phyloP scores from a whole-genome alignment of 2,329 filamentous ascomycete species.

The Cryphonectria carpinicola region DNA sequence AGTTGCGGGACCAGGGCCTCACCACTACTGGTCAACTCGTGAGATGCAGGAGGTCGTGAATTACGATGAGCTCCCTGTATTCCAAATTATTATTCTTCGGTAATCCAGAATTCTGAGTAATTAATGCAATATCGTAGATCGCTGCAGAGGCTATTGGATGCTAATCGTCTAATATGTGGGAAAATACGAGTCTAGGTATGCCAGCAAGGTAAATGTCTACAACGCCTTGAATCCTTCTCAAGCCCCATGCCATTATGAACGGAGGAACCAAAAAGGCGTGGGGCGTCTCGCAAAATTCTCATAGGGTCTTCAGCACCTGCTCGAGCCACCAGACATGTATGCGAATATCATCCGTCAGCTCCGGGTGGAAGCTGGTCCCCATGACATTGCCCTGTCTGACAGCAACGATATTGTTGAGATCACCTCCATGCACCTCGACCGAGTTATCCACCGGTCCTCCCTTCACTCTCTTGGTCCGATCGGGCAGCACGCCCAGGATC shows the following conservation, averaged over 20 bases:
- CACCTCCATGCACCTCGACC: constrained; percentile 39
- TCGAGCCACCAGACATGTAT: constrained; percentile 94
- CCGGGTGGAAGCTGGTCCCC: constrained; percentile 94
- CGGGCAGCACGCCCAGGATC: constrained; percentile 56
- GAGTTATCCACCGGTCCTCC: constrained; percentile 41
- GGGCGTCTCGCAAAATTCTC: too few relatives aligned
- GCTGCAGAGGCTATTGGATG: neutral
- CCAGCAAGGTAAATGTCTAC: neutral
- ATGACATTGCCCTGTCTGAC: constrained; percentile 90
- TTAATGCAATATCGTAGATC: neutral
- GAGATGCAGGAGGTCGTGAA: too few relatives aligned
- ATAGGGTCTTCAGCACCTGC: constrained; percentile 58
- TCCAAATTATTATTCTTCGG: neutral
- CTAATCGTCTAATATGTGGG: neutral
- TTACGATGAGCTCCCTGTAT: neutral
- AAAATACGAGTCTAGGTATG: neutral
- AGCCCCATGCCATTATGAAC: neutral
- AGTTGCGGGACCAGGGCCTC: too few relatives aligned
- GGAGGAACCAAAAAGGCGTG: neutral
- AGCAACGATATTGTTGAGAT: constrained; percentile 78
- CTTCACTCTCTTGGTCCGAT: constrained; percentile 40
- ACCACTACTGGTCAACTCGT: too few relatives aligned
- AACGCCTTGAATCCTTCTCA: neutral
- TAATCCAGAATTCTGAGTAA: neutral
- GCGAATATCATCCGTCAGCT: constrained; percentile 83